Evolutionary conservation across 2,329 filamentous ascomycete species (phyloP), one percentile per base, ranked within the genome.

Genomic region (Tolypocladium endophyticum): DNA sequence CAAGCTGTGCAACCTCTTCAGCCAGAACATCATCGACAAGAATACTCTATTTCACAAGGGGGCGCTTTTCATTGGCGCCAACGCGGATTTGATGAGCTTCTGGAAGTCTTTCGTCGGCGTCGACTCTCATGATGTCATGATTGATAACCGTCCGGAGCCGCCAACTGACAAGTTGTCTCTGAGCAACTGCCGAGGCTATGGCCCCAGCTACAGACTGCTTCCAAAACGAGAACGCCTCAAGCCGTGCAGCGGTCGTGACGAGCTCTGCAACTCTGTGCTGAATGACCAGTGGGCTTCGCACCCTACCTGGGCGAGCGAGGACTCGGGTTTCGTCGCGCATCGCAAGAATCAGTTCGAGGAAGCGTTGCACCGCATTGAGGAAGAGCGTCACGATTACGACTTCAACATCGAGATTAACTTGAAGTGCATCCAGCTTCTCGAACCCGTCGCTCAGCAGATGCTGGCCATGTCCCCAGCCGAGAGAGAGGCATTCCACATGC

Each of bases 271-370:
- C 65, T 87, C 88, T 30, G 93, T 99, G 0, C 80, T 99, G 59
- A 99, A 99, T 65, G 94, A 99, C 67, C 90, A 97, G 66, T 99
- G 94, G 94, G 94, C 94, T 2, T 97, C 93, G 33, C 94, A 99
- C 75, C 94, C 94, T 4, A 99, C 94, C 0, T 99, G 94, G 94
- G 94, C 93, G 1, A 97, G 93, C 1, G 94, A 99, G 73, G 94
- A 99, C 70, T 96, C 90, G 53, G 94, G 94, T 0, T 99, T 99
- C 67, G 93, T 99, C 61, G 94, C 94, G 16, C 94, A 99, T 75
- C 86, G 93, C 63, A 99, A 99, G 82, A 99, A 99, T 67, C 85
- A 88, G 59, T 96, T 89, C 64, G 94, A 99, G 72, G 94, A 99
- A 73, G 89, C 89, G 38, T 84, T 99, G 11, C 94, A 99, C 71